Evolutionary conservation across 331 rosid species (phyloP).

Genomic region (Pyracantha coccinea): DNA sequence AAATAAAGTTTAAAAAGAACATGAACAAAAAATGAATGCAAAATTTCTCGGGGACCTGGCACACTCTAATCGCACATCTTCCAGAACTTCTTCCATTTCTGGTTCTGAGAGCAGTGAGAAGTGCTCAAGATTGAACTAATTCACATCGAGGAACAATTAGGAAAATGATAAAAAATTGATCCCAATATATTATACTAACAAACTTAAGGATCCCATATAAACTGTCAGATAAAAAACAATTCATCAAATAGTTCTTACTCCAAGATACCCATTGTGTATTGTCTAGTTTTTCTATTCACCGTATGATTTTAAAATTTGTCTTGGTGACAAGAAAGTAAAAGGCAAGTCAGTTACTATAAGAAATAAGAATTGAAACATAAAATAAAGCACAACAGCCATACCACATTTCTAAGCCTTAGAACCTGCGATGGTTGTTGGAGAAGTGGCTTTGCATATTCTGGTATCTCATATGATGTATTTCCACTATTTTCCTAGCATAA

Average conservation of each 20-base stretch:
- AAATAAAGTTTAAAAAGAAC: neutral
- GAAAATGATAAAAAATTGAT: constrained; percentile 7
- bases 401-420: constrained; percentile 79
- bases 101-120: constrained; percentile 39
- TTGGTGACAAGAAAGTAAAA: neutral
- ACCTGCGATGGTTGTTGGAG: constrained; percentile 66
- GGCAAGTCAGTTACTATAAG: neutral
- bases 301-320: neutral
- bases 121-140: constrained; percentile 50
- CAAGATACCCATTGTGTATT: too few species aligned
- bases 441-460: constrained; percentile 79
- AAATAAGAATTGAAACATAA: neutral
- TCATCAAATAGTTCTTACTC: too few species aligned
- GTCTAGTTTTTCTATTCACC: neutral
- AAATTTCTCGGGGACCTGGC: constrained; percentile 53
- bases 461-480: constrained; percentile 49
- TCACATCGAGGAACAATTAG: constrained; percentile 16
- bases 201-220: too few species aligned
- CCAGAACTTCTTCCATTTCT: constrained; percentile 58
- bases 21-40: neutral
- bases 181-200: neutral
- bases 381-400: constrained; percentile 18
- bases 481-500: constrained; percentile 47
- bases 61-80: constrained; percentile 90
- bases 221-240: too few species aligned